Evolutionary conservation across 2,329 filamentous ascomycete genomes (phyloP), one percentile per base, ranked within the genome.

Genomic region (Alternaria triticimaculans): DNA sequence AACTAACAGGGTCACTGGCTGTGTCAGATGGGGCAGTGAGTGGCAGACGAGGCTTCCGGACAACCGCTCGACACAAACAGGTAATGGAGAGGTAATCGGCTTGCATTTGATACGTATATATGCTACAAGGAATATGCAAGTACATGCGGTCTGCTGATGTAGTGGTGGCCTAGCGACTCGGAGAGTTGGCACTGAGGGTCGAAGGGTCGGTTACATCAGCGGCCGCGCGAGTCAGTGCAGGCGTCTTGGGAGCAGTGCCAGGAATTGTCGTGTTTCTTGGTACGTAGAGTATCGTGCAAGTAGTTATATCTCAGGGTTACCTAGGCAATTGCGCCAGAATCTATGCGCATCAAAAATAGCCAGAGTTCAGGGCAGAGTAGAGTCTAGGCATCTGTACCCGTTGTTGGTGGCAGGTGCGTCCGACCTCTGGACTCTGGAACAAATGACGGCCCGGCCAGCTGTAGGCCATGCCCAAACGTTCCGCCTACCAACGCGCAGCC

Each of bases 381-480:
- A 23, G 49, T 23, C 6, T 37, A 53, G n/a, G 28, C 49, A 21
- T 33, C 3, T 15, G 18, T 53, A 33, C 49, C 49, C 28, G 20
- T 44, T n/a, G 37, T 41, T 41, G 60, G 60, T 53, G 55, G 60
- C 56, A 64, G 61, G 63, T 64, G 66, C 60, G 62, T 60, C 57
- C 61, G 64, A 57, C 64, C 25, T 61, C 46, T 66, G 58, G 67
- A 66, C 25, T 61, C 46, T 66, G 58, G 67, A 66, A 67, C 59
- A 54, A 71, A 69, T 70, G 60, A 67, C 67, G 68, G 67, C 64
- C 68, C 67, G 68, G 65, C 63, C 67, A 65, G 64, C 61, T 63
- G 67, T 61, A 66, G 63, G 63, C 65, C 70, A 66, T 68, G 63
- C 64, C 65, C 62, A 60, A 56, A 61, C 57, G 66, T 65, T 68